A percentile compares a stretch with the other conserved stretches of the same genome.
Evolutionary conservation across 192 early-diverging fungal species (phyloP).

Genomic region (Backusella mclennaniae): DNA sequence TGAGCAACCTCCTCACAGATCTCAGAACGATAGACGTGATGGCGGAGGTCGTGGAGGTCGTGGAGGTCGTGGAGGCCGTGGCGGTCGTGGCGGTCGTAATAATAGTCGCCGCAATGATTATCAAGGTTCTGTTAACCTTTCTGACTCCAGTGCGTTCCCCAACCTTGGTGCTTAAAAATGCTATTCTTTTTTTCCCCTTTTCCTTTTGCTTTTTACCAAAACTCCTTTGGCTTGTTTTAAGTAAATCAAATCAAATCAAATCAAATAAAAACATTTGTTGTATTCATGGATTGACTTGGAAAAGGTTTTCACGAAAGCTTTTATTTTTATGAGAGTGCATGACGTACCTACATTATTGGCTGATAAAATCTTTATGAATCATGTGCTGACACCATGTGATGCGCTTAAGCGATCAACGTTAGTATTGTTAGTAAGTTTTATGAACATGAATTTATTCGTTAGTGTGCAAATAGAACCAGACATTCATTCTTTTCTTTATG

Average conservation of each 20-base stretch:
- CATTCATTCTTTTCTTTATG: not conserved
- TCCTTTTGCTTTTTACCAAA: not conserved
- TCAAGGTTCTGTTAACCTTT: conserved; percentile 15
- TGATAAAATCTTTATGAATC: not conserved
- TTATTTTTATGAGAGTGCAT: not conserved
- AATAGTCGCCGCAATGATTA: not conserved
- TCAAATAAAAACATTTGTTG: not conserved
- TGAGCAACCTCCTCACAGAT: conserved; percentile 7
- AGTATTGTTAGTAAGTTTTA: not conserved
- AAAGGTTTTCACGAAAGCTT: not conserved
- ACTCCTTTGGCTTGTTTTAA: not conserved
- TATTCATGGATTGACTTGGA: not conserved
- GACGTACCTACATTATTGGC: not conserved
- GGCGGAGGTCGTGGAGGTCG: not conserved
- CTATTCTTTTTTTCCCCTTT: not conserved
- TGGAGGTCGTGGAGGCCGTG: not conserved
- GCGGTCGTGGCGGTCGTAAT: not conserved
- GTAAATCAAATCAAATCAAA: not conserved
- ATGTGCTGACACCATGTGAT: not conserved
- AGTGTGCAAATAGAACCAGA: not conserved
- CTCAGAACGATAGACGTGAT: not conserved
- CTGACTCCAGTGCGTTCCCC: conserved; percentile 10
- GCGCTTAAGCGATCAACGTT: not conserved
- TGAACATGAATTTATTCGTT: not conserved
- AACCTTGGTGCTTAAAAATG: not conserved